phyloP scores from a whole-genome alignment of 2,329 filamentous ascomycete genomes.

The Camillea tinctor region DNA sequence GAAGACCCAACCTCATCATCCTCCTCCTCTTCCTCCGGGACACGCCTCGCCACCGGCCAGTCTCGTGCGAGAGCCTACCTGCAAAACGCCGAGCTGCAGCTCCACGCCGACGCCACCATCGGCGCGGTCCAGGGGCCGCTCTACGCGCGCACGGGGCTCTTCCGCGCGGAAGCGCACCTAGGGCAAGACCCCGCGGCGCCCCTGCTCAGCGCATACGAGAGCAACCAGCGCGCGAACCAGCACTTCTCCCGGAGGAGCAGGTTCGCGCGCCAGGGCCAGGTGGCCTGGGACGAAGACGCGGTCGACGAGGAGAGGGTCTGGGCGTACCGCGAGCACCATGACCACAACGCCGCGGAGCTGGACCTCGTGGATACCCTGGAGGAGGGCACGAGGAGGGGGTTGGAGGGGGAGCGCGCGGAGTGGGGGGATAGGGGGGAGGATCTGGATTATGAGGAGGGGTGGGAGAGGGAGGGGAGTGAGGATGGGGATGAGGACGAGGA shows the following conservation, averaged over 20 bases:
- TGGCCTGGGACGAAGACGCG: slow-evolving; percentile 12
- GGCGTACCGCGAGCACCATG: slow-evolving; percentile 6
- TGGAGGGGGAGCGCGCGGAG: slow-evolving; percentile 23
- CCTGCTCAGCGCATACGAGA: slow-evolving; percentile 44
- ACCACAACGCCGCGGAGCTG: slow-evolving; percentile 6
- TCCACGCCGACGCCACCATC: slow-evolving; percentile 46
- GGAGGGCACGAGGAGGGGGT: slow-evolving; percentile 11
- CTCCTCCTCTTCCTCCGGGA: too few species aligned
- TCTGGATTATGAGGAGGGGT: slow-evolving; percentile 21
- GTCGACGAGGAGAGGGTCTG: background rate
- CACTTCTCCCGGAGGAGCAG: slow-evolving; percentile 6
- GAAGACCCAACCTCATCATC: slow-evolving; percentile 18
- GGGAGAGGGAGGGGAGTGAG: slow-evolving; percentile 7
- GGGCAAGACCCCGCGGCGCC: slow-evolving; percentile 42
- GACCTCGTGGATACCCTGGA: slow-evolving; percentile 19
- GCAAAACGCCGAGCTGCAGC: slow-evolving; percentile 38
- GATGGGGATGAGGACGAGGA: slow-evolving; percentile 16
- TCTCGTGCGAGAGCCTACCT: slow-evolving; percentile 36
- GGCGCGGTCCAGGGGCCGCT: slow-evolving; percentile 56
- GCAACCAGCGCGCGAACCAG: slow-evolving; percentile 42
- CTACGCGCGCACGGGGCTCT: slow-evolving; percentile 48
- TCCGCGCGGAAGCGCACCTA: slow-evolving; percentile 48
- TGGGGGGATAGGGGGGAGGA: slow-evolving; percentile 18
- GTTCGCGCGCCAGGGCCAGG: slow-evolving; percentile 3
- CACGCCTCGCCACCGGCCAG: slow-evolving; percentile 26